phyloP scores from a whole-genome alignment of 2,329 filamentous ascomycete species.

The Pseudocercospora cruenta region DNA sequence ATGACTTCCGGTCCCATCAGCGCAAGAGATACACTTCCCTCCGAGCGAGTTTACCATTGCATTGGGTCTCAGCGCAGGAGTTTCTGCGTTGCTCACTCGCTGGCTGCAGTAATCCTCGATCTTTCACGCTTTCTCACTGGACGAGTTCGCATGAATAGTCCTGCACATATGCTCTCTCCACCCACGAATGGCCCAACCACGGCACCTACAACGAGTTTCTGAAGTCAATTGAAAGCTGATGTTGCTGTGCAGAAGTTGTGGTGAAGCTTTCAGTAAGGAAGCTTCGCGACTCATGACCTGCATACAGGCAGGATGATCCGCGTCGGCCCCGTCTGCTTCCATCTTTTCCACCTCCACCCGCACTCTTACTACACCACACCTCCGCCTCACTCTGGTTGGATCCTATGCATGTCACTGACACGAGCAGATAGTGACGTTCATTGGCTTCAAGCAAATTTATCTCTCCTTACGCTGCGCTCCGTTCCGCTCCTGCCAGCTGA shows the following conservation, averaged over 20 bases:
- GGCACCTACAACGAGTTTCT: neutral
- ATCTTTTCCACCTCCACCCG: neutral
- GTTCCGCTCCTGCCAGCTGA: neutral
- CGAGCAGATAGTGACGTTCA: neutral
- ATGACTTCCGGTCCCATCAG: neutral
- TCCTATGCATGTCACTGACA: neutral
- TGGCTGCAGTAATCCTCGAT: neutral
- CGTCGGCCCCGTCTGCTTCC: neutral
- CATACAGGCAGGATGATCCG: neutral
- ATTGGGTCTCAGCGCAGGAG: neutral
- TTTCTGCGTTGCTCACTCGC: neutral
- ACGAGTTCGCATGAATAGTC: neutral
- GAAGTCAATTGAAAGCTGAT: neutral
- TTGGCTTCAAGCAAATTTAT: neutral
- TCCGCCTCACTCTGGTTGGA: conserved; percentile 4
- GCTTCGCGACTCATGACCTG: neutral
- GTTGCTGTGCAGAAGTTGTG: conserved; percentile 1
- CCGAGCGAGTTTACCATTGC: neutral
- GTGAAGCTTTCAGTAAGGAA: neutral
- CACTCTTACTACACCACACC: neutral
- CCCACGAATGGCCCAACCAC: neutral
- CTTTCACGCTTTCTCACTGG: neutral
- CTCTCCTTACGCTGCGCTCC: neutral
- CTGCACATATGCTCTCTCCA: neutral
- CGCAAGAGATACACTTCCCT: neutral